A percentile compares a stretch with the other conserved stretches of the same genome.
Evolutionary conservation across 768 basidiomycete species (phyloP).

Genomic region (Mycena epipterygia): DNA sequence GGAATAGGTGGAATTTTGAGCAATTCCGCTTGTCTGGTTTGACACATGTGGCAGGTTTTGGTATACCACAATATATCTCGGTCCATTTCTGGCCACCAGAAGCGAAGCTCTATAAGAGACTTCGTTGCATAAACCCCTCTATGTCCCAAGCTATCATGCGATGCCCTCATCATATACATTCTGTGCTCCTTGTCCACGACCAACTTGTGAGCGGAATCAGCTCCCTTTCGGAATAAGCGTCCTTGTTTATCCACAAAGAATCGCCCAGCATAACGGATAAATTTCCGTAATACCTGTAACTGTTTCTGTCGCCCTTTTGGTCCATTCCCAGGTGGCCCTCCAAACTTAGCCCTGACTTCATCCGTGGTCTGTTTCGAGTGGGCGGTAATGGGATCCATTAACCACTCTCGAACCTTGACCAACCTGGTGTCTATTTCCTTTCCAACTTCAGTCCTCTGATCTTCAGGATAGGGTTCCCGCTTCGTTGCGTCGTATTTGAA

Average conservation of each 20-base stretch:
- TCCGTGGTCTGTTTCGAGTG: no score
- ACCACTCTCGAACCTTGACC: background rate
- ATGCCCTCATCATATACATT: conserved; percentile 4
- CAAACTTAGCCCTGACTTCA: background rate
- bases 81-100: conserved; percentile 31
- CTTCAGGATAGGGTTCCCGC: background rate
- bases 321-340: background rate
- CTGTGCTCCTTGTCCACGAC: conserved; percentile 2
- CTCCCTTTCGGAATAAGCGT: background rate
- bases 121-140: conserved; percentile 5
- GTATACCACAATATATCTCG: conserved; percentile 28
- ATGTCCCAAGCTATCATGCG: conserved; percentile 27
- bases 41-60: conserved; percentile 28
- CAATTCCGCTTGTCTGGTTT: background rate
- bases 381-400: no score
- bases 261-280: background rate
- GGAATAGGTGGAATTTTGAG: background rate
- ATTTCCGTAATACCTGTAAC: no score
- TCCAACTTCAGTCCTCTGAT: background rate
- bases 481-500: background rate
- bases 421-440: background rate
- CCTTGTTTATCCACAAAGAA: conserved; percentile 2
- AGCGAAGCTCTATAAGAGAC: background rate
- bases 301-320: background rate
- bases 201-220: background rate